A percentile compares a stretch with the other conserved stretches of the same genome.
phyloP scores from a whole-genome alignment of 768 basidiomycete species.

The Pleurotus salmoneostramineus region DNA sequence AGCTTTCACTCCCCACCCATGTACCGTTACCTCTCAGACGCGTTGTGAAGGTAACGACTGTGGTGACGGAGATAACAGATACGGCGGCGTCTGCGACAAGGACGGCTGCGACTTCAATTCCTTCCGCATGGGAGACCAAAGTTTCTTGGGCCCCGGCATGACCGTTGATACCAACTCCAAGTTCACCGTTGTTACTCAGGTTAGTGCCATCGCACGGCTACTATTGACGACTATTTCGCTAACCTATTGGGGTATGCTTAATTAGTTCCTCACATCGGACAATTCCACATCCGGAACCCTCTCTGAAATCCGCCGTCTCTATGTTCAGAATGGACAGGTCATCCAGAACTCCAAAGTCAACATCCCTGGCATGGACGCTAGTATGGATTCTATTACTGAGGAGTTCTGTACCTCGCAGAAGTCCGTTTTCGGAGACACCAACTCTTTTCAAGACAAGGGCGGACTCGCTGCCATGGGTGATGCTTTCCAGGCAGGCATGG shows the following conservation, averaged over 20 bases:
- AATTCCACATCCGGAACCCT: constrained; percentile 31
- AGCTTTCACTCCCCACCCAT: constrained; percentile 39
- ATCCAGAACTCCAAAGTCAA: constrained; percentile 31
- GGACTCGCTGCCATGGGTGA: constrained; percentile 24
- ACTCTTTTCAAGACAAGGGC: constrained; percentile 26
- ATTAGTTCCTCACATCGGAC: constrained; percentile 33
- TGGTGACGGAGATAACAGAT: constrained; percentile 21
- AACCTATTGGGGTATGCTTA: too few relatives aligned
- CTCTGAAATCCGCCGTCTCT: constrained; percentile 36
- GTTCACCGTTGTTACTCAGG: constrained; percentile 38
- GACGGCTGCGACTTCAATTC: constrained; percentile 45
- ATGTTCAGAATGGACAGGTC: constrained; percentile 35
- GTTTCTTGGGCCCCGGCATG: constrained; percentile 30
- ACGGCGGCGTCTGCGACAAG: constrained; percentile 33
- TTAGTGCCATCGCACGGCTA: not conserved
- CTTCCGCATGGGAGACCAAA: constrained; percentile 33
- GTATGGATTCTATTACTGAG: constrained; percentile 33
- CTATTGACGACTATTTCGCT: not conserved
- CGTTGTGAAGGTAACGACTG: constrained; percentile 28
- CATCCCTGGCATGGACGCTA: constrained; percentile 24
- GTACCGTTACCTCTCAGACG: constrained; percentile 24
- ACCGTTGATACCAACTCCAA: constrained; percentile 32
- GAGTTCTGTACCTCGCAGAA: constrained; percentile 31
- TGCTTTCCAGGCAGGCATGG: constrained; percentile 28
- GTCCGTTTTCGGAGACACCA: constrained; percentile 29